phyloP scores from a whole-genome alignment of 176 grass and related monocot species.

The Oryza officinalis region DNA sequence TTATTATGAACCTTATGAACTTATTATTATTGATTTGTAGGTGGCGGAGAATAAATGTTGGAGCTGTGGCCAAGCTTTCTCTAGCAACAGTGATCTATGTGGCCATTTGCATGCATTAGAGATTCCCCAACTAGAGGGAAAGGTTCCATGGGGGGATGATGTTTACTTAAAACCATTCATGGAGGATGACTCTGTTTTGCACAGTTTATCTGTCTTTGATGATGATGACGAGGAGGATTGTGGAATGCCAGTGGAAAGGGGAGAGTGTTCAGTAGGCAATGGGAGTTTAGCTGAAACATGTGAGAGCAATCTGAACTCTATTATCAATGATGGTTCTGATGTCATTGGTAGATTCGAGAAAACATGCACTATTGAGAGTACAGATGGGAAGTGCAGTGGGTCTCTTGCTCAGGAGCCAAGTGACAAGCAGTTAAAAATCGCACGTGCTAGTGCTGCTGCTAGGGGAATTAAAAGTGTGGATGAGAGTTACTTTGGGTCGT shows the following conservation, averaged over 20 bases:
- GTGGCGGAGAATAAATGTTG: slow-evolving; percentile 78
- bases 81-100: slow-evolving; percentile 42
- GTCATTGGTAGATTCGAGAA: slow-evolving; percentile 37
- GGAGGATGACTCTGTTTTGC: slow-evolving; percentile 78
- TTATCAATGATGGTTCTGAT: slow-evolving; percentile 15
- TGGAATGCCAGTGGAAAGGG: slow-evolving; percentile 39
- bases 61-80: slow-evolving; percentile 54
- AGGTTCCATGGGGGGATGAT: slow-evolving; percentile 69
- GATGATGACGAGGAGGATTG: slow-evolving; percentile 54
- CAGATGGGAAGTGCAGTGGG: not conserved
- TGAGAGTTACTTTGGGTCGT: slow-evolving; percentile 86
- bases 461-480: slow-evolving; percentile 75
- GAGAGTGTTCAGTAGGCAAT: slow-evolving; percentile 27
- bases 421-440: slow-evolving; percentile 58
- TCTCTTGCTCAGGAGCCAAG: slow-evolving; percentile 37
- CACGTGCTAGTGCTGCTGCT: slow-evolving; percentile 52
- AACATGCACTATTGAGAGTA: slow-evolving; percentile 19
- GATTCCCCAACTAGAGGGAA: slow-evolving; percentile 39
- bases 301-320: slow-evolving; percentile 7
- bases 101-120: slow-evolving; percentile 41
- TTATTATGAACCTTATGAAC: not conserved
- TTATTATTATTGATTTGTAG: slow-evolving; percentile 41
- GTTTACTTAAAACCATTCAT: slow-evolving; percentile 80
- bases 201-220: slow-evolving; percentile 62
- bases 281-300: slow-evolving; percentile 25